Percentiles rank a stretch among this genome's conserved stretches.
These are phyloP conservation scores for Curvularia sp. DNA, from an alignment of 2,329 filamentous ascomycete species.

Conservation along the genomic window DNA sequence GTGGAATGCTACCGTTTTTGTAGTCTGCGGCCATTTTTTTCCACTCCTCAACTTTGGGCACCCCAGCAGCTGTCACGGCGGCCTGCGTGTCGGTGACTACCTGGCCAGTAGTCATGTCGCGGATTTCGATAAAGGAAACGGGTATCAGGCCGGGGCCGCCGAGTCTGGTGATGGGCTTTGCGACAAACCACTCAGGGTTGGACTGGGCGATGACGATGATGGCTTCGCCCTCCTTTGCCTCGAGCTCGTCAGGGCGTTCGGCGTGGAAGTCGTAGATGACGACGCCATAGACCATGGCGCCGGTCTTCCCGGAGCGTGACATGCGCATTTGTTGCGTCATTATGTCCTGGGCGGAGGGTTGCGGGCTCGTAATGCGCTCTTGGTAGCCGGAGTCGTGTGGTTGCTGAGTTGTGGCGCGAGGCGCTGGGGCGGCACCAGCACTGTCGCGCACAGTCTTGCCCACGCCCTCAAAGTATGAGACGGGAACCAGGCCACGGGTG, in stretches of 20 bases:
- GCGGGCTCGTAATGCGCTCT: slow-evolving; percentile 57
- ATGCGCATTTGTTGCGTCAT: slow-evolving; percentile 44
- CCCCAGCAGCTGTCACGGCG: slow-evolving; percentile 85
- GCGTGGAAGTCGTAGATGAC: slow-evolving; percentile 98
- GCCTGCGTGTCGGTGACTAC: slow-evolving; percentile 82
- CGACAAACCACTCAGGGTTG: slow-evolving; percentile 98
- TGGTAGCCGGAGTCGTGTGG: slow-evolving; percentile 94
- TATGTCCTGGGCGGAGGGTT: slow-evolving; percentile 39
- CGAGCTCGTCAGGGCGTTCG: slow-evolving; percentile 92
- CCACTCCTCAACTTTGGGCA: slow-evolving; percentile 97
- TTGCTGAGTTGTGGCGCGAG: slow-evolving; percentile 52
- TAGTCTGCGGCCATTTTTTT: slow-evolving; percentile 99
- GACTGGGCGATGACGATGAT: slow-evolving; percentile 99
- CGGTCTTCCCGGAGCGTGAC: slow-evolving; percentile 61
- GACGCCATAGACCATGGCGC: slow-evolving; percentile 93
- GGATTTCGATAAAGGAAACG: slow-evolving; percentile 94
- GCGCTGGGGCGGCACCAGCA: slow-evolving; percentile 56
- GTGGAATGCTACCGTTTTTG: slow-evolving; percentile 97
- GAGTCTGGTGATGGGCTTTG: slow-evolving; percentile 97
- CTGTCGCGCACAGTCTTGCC: slow-evolving; percentile 93
- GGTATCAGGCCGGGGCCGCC: slow-evolving; percentile 95
- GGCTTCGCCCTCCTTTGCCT: slow-evolving; percentile 92
- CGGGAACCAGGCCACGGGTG: slow-evolving; percentile 89
- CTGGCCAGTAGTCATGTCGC: slow-evolving; percentile 88
- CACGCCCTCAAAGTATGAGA: slow-evolving; percentile 89